Evolutionary conservation across 768 basidiomycete species (phyloP), one percentile per base, ranked within the genome.

Genomic region (Leccinum broughii): DNA sequence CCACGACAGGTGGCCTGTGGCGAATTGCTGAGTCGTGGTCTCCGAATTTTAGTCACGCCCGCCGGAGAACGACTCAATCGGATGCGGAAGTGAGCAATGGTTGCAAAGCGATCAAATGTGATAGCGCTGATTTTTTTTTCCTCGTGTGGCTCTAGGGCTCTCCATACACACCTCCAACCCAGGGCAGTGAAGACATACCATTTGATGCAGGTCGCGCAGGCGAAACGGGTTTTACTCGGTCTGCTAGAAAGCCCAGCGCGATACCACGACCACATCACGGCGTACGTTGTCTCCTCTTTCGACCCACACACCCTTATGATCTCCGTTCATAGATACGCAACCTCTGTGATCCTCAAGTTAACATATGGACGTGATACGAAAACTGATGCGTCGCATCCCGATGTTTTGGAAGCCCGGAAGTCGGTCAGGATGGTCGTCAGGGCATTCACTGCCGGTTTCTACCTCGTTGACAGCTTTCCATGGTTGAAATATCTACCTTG

Each of bases 121-220:
- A n/a, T n/a, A 17, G 10, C 8, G 4, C 32, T 37, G 15, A 15
- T 37, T 3, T 6, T 6, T 37, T 37, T 37, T 6, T 6, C 15
- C 37, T 15, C 37, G 15, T 6, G 14, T 24, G n/a, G 5, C 17
- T 5, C 6, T 2, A 83, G 84, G 54, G 84, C 82, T 4, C 72
- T 86, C 2, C 83, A 85, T 64, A 75, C 81, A 0, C 80, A 85
- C 56, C 72, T 86, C 0, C 81, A 83, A 53, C 80, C 81, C 9
- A 81, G 78, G 58, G 75, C 75, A 5, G 75, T 83, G 3, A 65
- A 71, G 1, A 74, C 71, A 0, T 85, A 85, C 61, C 74, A 75
- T 2, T 76, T 78, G 0, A 72, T 81, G 3, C 73, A 84, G n/a
- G 77, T 75, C 68, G 68, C 67, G 11, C 75, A 77, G 10, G 64